Evolutionary conservation across 805 yeast genomes (phyloP), one percentile per base, ranked within the genome.

Genomic region (Ogataea sp.): DNA sequence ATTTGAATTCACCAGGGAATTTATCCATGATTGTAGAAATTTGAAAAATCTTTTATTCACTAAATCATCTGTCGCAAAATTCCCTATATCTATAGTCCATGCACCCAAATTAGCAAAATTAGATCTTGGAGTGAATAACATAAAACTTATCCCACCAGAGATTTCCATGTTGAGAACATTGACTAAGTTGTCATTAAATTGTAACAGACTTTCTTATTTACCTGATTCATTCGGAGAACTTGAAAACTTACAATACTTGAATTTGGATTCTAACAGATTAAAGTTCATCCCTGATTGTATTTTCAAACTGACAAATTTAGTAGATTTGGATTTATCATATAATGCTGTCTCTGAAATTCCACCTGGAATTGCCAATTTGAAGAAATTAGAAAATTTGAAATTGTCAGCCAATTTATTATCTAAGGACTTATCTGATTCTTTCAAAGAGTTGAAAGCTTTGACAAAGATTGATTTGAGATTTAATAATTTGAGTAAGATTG

Each of bases 181-280:
- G 49, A 73, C 79, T 2, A 71, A 69, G 27, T 61, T 87, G 43
- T 77, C 77, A 50, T 60, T 87, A 46, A 83, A 84, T 45, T 83
- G 93, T 56, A 89, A 89, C 55, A 82, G 83, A 48, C 62, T 88
- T 42, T 67, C 70, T 1, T 55, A 56, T 6, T 61, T 89, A 32
- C 95, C 95, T 1, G 66, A 66, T 24, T 65, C 75, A 2, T 78
- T 86, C 50, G 67, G 76, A 0, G 69, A 70, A 17, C 62, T 85
- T 32, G 65, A 65, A 33, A 69, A 69, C 44, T 62, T 85, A 48
- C 70, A 72, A 41, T 58, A 71, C 6, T 62, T 93, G 46, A 86
- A 93, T 54, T 61, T 93, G 34, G 77, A 95, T 2, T 88, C 96
- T 3, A 93, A 94, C 55, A 67, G 72, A 43, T 75, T 84, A 51